Percentiles rank a stretch among this genome's conserved stretches.
These are phyloP conservation scores for Colletotrichum trifolii DNA, from an alignment of 2,329 filamentous ascomycete species.

Conservation along the genomic window DNA sequence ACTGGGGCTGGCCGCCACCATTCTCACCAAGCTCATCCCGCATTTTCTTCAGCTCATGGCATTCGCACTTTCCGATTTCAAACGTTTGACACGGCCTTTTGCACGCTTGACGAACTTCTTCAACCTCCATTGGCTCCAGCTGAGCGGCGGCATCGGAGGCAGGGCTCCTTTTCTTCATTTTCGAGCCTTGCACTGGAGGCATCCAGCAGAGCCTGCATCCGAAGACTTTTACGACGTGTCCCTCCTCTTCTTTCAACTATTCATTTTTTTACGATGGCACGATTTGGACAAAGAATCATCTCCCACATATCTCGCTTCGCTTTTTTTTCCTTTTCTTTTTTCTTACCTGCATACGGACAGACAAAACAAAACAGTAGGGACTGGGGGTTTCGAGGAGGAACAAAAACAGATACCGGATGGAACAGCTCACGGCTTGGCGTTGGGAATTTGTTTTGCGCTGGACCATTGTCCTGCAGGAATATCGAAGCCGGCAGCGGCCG, in stretches of 20 bases:
- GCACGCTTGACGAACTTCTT: slow-evolving; percentile 32
- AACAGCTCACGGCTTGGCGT: slow-evolving; percentile 27
- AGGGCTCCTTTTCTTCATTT: slow-evolving; percentile 7
- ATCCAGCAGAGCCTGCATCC: not conserved
- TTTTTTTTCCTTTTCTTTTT: slow-evolving; percentile 15
- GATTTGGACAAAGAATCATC: slow-evolving; percentile 27
- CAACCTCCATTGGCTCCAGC: slow-evolving; percentile 9
- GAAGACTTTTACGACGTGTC: slow-evolving; percentile 2
- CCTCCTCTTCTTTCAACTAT: slow-evolving; percentile 12
- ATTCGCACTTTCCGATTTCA: slow-evolving; percentile 4
- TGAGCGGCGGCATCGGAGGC: slow-evolving; percentile 21
- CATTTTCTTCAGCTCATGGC: slow-evolving; percentile 3
- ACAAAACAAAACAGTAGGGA: slow-evolving; percentile 28
- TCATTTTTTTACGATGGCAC: slow-evolving; percentile 25
- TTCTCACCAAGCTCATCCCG: not conserved
- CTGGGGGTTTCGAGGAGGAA: slow-evolving; percentile 29
- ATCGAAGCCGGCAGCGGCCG: slow-evolving; percentile 10
- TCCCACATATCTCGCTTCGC: slow-evolving; percentile 17
- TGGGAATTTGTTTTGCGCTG: slow-evolving; percentile 19
- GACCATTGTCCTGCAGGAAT: slow-evolving; percentile 18
- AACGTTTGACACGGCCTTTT: slow-evolving; percentile 26
- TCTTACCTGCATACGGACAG: slow-evolving; percentile 26
- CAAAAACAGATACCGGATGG: slow-evolving; percentile 18
- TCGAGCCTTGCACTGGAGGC: slow-evolving; percentile 10
- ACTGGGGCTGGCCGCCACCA: slow-evolving; percentile 2